These are phyloP conservation scores for Naegleria fowleri DNA, from an alignment of 208 protist genomes.

Conservation along the genomic window DNA sequence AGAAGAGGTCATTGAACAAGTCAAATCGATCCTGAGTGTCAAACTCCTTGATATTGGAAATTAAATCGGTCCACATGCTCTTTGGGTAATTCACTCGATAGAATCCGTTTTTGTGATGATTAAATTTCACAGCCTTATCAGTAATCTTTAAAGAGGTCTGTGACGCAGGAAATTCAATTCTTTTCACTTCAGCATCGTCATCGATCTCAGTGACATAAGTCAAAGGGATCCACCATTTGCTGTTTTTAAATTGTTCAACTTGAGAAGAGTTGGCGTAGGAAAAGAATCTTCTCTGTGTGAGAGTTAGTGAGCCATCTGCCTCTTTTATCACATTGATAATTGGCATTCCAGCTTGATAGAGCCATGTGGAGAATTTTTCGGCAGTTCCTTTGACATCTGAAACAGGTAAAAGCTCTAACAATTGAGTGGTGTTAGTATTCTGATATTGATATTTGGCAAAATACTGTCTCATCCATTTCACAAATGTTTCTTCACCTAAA, in stretches of 20 bases:
- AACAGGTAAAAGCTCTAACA: neutral
- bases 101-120: neutral
- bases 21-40: neutral
- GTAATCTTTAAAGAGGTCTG: neutral
- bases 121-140: neutral
- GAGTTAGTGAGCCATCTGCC: neutral
- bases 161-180: neutral
- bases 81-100: neutral
- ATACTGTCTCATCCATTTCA: neutral
- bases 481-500: conserved; percentile 3
- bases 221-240: conserved; percentile 5
- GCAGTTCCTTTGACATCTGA: conserved; percentile 55
- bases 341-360: conserved; percentile 12
- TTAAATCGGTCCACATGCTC: neutral
- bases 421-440: neutral
- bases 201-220: neutral
- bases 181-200: neutral
- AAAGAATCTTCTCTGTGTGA: neutral
- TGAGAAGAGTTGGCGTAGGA: neutral
- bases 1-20: neutral
- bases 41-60: neutral
- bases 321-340: neutral
- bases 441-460: neutral
- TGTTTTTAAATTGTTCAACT: neutral
- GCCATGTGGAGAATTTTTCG: neutral